Evolutionary conservation across 1,284 basidiomycete species (phyloP).

Genomic region (Heliocybe sulcata): DNA sequence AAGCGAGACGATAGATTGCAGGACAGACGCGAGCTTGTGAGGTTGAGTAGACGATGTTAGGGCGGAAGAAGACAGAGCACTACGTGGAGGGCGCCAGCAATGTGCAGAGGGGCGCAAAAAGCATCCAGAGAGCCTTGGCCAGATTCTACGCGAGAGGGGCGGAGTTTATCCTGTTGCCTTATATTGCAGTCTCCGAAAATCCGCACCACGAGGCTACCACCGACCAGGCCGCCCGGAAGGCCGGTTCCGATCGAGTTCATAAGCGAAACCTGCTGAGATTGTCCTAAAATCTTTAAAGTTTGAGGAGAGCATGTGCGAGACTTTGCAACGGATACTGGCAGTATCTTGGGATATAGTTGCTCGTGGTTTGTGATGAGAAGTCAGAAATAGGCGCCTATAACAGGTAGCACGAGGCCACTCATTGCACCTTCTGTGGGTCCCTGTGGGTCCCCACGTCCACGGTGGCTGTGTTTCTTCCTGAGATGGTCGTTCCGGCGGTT

Average conservation of each 20-base stretch:
- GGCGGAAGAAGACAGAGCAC: background rate
- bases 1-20: constrained; percentile 22
- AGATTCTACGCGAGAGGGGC: background rate
- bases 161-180: constrained; percentile 1
- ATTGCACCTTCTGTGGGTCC: constrained; percentile 24
- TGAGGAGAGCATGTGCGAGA: background rate
- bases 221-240: background rate
- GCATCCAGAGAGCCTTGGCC: background rate
- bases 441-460: constrained; percentile 26
- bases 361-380: constrained; percentile 7
- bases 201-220: constrained; percentile 1
- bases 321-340: background rate
- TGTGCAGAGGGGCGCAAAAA: background rate
- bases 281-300: background rate
- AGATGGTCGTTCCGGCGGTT: background rate
- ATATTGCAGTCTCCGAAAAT: background rate
- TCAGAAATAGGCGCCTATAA: constrained; percentile 8
- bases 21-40: constrained; percentile 4
- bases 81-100: background rate
- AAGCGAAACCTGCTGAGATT: no score
- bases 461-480: constrained; percentile 3
- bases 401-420: constrained; percentile 3
- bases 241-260: background rate
- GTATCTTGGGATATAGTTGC: background rate
- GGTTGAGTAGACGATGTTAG: constrained; percentile 1